These are phyloP conservation scores for Tieghemostelium lacteum DNA, from an alignment of 78 protist species.

Conservation along the genomic window DNA sequence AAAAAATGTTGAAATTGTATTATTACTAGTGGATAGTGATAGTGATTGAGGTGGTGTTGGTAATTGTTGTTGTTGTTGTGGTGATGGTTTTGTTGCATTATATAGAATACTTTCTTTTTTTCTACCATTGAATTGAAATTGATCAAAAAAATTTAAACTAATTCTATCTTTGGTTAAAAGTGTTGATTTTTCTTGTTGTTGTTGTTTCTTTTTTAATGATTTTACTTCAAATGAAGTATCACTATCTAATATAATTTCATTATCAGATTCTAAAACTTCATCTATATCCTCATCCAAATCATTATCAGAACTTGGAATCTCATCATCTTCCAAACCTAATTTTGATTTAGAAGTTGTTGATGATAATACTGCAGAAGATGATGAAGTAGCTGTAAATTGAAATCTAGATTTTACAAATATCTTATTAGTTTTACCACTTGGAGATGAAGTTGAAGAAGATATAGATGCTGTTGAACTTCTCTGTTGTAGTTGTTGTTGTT, in stretches of 20 bases:
- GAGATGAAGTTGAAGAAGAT: background rate
- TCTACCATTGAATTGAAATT: slow-evolving; percentile 38
- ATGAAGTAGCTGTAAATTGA: no score
- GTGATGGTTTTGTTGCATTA: slow-evolving; percentile 12
- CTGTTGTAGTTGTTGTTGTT: slow-evolving; percentile 1
- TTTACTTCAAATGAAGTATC: background rate
- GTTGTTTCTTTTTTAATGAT: background rate
- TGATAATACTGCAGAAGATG: background rate
- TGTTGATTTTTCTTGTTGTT: background rate
- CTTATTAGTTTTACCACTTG: slow-evolving; percentile 6
- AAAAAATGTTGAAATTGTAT: background rate
- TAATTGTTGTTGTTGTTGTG: background rate
- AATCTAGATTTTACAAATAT: no score
- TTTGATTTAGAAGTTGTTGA: no score
- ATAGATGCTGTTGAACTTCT: no score
- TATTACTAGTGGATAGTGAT: background rate
- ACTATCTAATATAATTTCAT: background rate
- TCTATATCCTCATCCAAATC: no score
- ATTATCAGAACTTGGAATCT: no score
- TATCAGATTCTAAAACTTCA: no score
- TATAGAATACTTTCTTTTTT: slow-evolving; percentile 29
- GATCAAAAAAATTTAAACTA: slow-evolving; percentile 50
- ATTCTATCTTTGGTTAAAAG: slow-evolving; percentile 18
- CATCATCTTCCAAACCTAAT: background rate
- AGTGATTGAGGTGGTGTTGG: background rate